phyloP scores from a whole-genome alignment of 805 yeast genomes.

The Kazachstania taianensis region DNA sequence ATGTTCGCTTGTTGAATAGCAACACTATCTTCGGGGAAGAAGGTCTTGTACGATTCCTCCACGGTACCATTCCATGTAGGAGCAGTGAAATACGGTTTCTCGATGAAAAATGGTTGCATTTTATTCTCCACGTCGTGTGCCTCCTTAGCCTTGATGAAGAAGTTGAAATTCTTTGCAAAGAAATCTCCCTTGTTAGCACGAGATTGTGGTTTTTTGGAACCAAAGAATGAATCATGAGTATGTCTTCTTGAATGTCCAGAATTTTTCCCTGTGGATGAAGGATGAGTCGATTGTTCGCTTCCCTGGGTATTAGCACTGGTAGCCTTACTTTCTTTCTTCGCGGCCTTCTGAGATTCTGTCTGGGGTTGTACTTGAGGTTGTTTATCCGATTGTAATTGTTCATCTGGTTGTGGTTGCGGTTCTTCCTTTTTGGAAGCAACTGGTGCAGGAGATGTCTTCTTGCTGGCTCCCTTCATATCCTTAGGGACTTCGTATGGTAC shows the following conservation, averaged over 20 bases:
- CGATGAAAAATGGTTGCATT: constrained; percentile 35
- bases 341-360: constrained; percentile 8
- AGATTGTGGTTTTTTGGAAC: constrained; percentile 28
- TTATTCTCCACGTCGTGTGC: constrained; percentile 24
- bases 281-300: too few species aligned
- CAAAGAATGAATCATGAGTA: constrained; percentile 30
- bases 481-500: constrained; percentile 52
- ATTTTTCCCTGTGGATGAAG: constrained; percentile 6
- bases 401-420: too few species aligned
- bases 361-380: constrained; percentile 21
- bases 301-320: neutral
- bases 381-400: constrained; percentile 17
- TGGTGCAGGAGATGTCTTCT: constrained; percentile 1
- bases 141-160: constrained; percentile 39
- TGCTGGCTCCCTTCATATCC: constrained; percentile 21
- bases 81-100: constrained; percentile 58
- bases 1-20: constrained; percentile 23
- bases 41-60: constrained; percentile 44
- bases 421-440: constrained; percentile 3
- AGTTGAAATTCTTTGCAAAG: constrained; percentile 39
- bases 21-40: constrained; percentile 37
- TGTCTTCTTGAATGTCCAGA: constrained; percentile 20
- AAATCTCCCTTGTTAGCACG: constrained; percentile 23
- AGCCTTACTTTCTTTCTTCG: neutral
- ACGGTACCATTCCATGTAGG: constrained; percentile 66